A percentile compares a stretch with the other conserved stretches of the same genome.
phyloP scores from a whole-genome alignment of 805 yeast genomes.

The Zygotorulaspora sp. region DNA sequence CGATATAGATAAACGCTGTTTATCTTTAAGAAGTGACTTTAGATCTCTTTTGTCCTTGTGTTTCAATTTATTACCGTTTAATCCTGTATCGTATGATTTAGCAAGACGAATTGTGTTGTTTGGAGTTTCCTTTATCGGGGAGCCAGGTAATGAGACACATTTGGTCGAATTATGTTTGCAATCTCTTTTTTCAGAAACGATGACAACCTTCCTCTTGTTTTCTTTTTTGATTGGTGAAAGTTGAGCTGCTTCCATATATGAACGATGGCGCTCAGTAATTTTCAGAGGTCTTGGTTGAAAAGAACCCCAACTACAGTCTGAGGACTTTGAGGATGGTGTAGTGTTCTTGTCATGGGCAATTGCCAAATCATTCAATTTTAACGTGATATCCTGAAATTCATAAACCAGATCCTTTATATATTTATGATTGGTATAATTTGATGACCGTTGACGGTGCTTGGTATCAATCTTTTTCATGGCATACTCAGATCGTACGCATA shows the following conservation, averaged over 20 bases:
- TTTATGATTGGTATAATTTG: conserved; percentile 10
- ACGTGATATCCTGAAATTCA: conserved; percentile 28
- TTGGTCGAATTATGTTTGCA: conserved; percentile 3
- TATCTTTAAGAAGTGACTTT: conserved; percentile 29
- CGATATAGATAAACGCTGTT: conserved; percentile 34
- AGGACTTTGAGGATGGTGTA: conserved; percentile 21
- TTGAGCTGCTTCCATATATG: conserved; percentile 4
- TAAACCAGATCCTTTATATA: conserved; percentile 24
- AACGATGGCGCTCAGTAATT: conserved; percentile 21
- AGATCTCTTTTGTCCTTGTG: conserved; percentile 8
- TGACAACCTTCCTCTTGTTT: conserved; percentile 6
- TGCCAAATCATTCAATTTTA: conserved; percentile 26
- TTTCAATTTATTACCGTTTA: conserved; percentile 16
- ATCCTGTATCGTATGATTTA: conserved; percentile 29
- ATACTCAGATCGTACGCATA: conserved; percentile 25
- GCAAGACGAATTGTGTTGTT: conserved; percentile 18
- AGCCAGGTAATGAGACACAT: conserved; percentile 20
- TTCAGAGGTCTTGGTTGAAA: conserved; percentile 25
- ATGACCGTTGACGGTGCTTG: conserved; percentile 8
- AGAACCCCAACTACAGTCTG: conserved; percentile 11
- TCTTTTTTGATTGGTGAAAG: conserved; percentile 12
- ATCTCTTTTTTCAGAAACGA: neutral
- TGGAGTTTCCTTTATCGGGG: conserved; percentile 16
- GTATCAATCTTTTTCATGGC: conserved; percentile 20
- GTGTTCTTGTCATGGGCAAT: conserved; percentile 6